These are phyloP conservation scores for Colletotrichum liaoningense DNA, from an alignment of 2,329 filamentous ascomycete genomes.

Conservation along the genomic window DNA sequence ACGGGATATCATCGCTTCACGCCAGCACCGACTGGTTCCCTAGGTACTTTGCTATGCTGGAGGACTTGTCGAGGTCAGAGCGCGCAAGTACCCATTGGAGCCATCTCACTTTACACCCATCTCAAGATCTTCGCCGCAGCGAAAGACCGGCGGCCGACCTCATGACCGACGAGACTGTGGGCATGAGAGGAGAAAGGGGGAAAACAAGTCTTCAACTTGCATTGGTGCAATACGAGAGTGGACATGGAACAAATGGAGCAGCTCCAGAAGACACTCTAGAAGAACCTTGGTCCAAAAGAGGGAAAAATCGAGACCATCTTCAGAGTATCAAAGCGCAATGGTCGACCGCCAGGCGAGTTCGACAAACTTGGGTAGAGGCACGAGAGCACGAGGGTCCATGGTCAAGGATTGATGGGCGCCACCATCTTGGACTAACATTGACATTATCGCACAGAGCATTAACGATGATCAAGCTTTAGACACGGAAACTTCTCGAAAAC, in stretches of 20 bases:
- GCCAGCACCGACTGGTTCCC: neutral
- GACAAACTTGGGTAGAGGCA: neutral
- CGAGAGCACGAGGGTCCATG: neutral
- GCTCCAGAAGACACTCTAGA: conserved; percentile 29
- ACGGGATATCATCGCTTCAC: neutral
- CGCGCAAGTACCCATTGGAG: conserved; percentile 3
- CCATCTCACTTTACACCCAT: conserved; percentile 8
- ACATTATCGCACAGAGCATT: neutral
- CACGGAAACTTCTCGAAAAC: conserved; percentile 30
- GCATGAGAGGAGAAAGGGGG: neutral
- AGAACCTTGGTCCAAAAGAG: conserved; percentile 25
- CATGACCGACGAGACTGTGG: neutral
- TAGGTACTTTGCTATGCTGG: neutral
- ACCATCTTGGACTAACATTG: neutral
- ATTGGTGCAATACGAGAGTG: neutral
- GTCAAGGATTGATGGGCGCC: conserved; percentile 5
- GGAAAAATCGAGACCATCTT: neutral
- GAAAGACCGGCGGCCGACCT: neutral
- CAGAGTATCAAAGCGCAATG: conserved; percentile 15
- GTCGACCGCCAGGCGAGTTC: neutral
- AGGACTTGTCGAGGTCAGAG: conserved; percentile 6
- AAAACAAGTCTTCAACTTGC: conserved; percentile 10
- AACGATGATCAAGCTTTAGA: neutral
- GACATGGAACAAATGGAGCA: conserved; percentile 20
- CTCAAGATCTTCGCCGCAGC: conserved; percentile 14